A percentile compares a stretch with the other conserved stretches of the same genome.
Conservation (phyloP, 139 green algal species). For the Yamagishiella unicocca region DNA sequence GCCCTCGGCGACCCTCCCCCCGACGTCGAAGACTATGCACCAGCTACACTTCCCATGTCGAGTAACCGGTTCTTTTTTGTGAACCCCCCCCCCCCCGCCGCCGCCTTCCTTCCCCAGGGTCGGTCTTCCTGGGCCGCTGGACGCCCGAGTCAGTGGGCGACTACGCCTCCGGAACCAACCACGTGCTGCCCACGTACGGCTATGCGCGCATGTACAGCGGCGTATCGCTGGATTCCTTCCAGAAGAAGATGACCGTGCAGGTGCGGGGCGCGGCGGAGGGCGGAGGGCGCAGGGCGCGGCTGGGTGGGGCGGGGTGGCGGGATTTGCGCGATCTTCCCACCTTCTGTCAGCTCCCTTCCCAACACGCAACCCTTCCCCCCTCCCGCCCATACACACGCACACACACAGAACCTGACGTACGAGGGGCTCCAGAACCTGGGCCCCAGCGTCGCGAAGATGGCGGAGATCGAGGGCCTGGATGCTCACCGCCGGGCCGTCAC, state of each 20-base stretch:
- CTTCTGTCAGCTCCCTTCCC: neutral
- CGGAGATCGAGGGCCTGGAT: constrained; percentile 94
- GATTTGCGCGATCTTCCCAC: neutral
- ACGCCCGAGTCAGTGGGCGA: constrained; percentile 98
- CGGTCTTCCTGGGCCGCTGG: constrained; percentile 94
- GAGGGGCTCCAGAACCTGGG: constrained; percentile 89
- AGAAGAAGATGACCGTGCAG: constrained; percentile 98
- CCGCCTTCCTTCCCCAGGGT: constrained; percentile 61
- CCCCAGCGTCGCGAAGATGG: constrained; percentile 95
- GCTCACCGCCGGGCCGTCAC: constrained; percentile 95
- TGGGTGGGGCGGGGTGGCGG: neutral
- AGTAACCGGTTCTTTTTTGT: neutral
- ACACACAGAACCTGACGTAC: constrained; percentile 76
- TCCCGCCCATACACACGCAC: too few species aligned
- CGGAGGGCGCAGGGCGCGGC: neutral
- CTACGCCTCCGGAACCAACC: constrained; percentile 98
- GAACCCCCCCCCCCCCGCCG: neutral
- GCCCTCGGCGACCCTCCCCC: too few species aligned
- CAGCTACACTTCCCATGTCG: too few species aligned
- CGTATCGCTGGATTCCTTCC: constrained; percentile 95
- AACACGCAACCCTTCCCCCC: neutral
- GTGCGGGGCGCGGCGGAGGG: neutral
- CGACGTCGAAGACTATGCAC: too few species aligned
- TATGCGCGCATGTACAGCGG: constrained; percentile 99
- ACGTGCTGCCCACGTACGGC: constrained; percentile 98